These are phyloP conservation scores for Skeletonema marinoi DNA, from an alignment of 108 stramenopile species.

Conservation along the genomic window DNA sequence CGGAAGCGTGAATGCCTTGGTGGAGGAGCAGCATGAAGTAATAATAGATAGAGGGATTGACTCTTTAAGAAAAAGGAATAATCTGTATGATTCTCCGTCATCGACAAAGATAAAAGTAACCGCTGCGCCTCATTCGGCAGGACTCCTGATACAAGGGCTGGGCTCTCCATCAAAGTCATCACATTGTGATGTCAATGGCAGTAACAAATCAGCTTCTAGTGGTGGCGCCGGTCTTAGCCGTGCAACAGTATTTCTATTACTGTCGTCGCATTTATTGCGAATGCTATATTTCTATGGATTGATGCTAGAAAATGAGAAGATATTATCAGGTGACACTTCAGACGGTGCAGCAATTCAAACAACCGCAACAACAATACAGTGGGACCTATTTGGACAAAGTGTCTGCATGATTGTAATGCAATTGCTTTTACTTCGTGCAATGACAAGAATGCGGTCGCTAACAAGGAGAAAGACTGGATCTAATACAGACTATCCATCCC, in stretches of 20 bases:
- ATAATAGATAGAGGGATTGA: slow-evolving; percentile 7
- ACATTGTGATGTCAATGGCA: neutral
- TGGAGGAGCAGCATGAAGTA: neutral
- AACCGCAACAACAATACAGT: slow-evolving; percentile 10
- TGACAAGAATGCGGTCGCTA: neutral
- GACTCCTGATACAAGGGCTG: neutral
- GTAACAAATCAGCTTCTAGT: neutral
- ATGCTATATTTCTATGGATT: slow-evolving; percentile 51
- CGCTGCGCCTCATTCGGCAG: neutral
- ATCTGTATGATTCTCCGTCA: neutral
- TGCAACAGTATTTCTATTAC: slow-evolving; percentile 32
- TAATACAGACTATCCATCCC: too few relatives aligned
- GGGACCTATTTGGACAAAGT: slow-evolving; percentile 44
- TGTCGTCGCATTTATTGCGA: slow-evolving; percentile 44
- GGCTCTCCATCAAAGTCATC: neutral
- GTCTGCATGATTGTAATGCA: slow-evolving; percentile 42
- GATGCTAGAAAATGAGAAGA: slow-evolving; percentile 8
- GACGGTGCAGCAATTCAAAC: slow-evolving; percentile 3
- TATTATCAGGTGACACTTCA: neutral
- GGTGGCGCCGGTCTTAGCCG: slow-evolving; percentile 37
- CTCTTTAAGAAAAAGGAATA: slow-evolving; percentile 5
- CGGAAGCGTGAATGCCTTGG: neutral
- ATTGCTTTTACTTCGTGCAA: slow-evolving; percentile 37
- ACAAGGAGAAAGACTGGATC: too few relatives aligned
- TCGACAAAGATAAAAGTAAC: neutral